Evolutionary conservation across 345 rosid genomes (phyloP).

Genomic region (Bruguiera gymnorhiza): DNA sequence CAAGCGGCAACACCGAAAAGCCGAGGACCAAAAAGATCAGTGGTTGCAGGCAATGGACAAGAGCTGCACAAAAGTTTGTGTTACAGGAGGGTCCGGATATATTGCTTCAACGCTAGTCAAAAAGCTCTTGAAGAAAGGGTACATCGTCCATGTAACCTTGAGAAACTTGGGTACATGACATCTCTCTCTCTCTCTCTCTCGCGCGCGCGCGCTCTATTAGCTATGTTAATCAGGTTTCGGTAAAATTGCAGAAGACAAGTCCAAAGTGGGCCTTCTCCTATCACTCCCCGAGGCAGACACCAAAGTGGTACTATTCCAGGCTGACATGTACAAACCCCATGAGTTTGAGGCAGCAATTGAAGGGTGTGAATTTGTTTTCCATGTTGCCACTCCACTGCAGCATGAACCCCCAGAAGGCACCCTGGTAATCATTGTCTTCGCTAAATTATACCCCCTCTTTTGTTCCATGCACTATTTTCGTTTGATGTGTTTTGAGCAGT

Average conservation of each 20-base stretch:
- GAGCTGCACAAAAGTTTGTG: slow-evolving; percentile 24
- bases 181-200: neutral
- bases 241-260: slow-evolving; percentile 24
- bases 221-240: neutral
- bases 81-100: slow-evolving; percentile 39
- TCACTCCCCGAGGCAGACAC: slow-evolving; percentile 32
- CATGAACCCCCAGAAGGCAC: neutral
- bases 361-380: slow-evolving; percentile 30
- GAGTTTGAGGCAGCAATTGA: slow-evolving; percentile 26
- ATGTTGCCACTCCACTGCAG: slow-evolving; percentile 20
- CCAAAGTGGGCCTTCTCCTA: slow-evolving; percentile 22
- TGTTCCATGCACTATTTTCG: no score
- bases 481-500: no score
- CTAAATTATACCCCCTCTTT: neutral
- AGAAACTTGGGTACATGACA: slow-evolving; percentile 24
- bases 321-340: slow-evolving; percentile 21
- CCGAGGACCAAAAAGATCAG: neutral
- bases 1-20: neutral
- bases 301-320: slow-evolving; percentile 31
- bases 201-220: neutral
- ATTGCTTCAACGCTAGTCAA: slow-evolving; percentile 32
- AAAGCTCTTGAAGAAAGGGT: slow-evolving; percentile 32
- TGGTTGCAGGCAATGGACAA: neutral
- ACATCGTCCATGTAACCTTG: slow-evolving; percentile 30
- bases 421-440: slow-evolving; percentile 3